phyloP scores from a whole-genome alignment of 768 basidiomycete genomes.

The Auriscalpium microsporum region DNA sequence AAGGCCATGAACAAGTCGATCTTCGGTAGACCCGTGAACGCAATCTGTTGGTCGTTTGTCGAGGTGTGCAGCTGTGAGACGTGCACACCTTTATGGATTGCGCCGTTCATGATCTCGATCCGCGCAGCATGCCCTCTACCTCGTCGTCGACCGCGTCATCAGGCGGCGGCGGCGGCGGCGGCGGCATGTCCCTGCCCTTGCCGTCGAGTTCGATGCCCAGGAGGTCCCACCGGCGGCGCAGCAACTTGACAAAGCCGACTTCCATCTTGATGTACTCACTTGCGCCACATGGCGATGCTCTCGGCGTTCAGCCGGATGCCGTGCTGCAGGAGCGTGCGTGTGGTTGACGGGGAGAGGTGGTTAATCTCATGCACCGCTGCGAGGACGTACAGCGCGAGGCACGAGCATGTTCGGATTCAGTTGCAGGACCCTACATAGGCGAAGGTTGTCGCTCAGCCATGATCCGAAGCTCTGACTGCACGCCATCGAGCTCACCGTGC shows the following conservation, averaged over 20 bases:
- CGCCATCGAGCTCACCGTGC: conserved; percentile 49
- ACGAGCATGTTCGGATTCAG: conserved; percentile 75
- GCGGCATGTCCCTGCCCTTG: conserved; percentile 21
- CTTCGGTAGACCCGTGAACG: conserved; percentile 29
- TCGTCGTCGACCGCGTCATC: conserved; percentile 9
- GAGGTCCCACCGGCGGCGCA: conserved; percentile 71
- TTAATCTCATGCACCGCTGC: conserved; percentile 79
- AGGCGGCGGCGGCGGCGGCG: background rate
- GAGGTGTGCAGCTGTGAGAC: conserved; percentile 1
- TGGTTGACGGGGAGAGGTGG: conserved; percentile 62
- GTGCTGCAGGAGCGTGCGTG: conserved; percentile 75
- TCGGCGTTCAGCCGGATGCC: conserved; percentile 73
- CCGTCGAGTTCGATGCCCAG: conserved; percentile 49
- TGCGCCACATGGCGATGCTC: conserved; percentile 70
- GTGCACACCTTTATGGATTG: conserved; percentile 59
- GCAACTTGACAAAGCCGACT: conserved; percentile 71
- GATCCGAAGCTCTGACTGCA: background rate
- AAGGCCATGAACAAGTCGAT: conserved; percentile 34
- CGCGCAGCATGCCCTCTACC: conserved; percentile 41
- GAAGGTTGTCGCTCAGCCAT: background rate
- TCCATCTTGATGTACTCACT: conserved; percentile 94
- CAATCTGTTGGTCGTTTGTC: background rate
- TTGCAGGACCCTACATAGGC: conserved; percentile 60
- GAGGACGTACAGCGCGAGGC: conserved; percentile 74
- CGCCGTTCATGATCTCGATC: conserved; percentile 65